Evolutionary conservation across 352 stramenopile species (phyloP).

Genomic region (Globisporangium recalcitrans): DNA sequence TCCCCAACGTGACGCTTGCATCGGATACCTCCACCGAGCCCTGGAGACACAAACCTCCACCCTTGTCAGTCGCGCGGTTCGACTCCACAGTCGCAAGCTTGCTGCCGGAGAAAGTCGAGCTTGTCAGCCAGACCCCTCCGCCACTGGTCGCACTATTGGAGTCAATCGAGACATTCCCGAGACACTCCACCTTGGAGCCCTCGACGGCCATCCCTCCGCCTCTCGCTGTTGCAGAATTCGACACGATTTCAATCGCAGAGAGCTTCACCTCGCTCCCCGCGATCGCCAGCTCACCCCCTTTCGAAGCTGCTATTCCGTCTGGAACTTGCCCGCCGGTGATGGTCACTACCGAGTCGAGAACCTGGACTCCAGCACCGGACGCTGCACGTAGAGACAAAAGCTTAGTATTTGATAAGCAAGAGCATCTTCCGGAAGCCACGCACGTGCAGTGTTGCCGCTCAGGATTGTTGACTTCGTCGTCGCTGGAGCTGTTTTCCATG

Average conservation of each 20-base stretch:
- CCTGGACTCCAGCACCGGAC: constrained; percentile 28
- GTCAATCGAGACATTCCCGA: not conserved
- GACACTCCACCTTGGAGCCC: constrained; percentile 9
- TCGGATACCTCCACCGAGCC: not conserved
- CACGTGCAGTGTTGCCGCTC: constrained; percentile 26
- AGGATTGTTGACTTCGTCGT: not conserved
- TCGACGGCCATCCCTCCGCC: constrained; percentile 14
- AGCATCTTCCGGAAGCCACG: no score
- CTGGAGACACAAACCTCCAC: constrained; percentile 13
- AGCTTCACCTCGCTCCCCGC: constrained; percentile 10
- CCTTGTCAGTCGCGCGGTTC: constrained; percentile 10
- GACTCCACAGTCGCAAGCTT: not conserved
- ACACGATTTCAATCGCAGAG: constrained; percentile 3
- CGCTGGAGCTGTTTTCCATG: not conserved
- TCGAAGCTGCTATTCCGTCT: not conserved
- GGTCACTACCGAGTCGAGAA: constrained; percentile 15
- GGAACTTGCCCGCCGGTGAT: constrained; percentile 13
- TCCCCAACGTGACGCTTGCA: not conserved
- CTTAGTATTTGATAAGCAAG: not conserved
- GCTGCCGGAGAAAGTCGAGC: constrained; percentile 9
- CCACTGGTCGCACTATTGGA: constrained; percentile 10
- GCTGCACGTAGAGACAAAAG: constrained; percentile 8
- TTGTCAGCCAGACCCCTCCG: constrained; percentile 10
- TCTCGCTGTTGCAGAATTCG: constrained; percentile 10
- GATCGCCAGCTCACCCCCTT: constrained; percentile 9